A percentile compares a stretch with the other conserved stretches of the same genome.
Evolutionary conservation across 495 filamentous ascomycete species (phyloP).

Genomic region (Daldinia vernicosa): DNA sequence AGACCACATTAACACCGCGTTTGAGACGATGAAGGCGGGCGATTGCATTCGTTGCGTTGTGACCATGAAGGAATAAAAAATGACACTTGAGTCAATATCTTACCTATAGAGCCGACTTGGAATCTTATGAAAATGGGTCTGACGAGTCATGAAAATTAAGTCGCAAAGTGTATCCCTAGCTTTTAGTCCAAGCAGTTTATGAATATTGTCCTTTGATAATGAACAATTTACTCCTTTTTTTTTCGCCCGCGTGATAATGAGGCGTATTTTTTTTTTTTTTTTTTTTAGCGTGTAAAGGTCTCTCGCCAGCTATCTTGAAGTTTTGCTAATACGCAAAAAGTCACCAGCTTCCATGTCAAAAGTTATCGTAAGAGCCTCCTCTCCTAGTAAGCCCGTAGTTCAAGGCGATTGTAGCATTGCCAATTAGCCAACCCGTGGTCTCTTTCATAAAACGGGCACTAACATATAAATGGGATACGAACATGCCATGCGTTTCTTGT

Average conservation of each 20-base stretch:
- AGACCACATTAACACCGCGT: constrained; percentile 83
- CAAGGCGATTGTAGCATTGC: background rate
- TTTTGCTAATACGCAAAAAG: background rate
- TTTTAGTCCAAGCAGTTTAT: background rate
- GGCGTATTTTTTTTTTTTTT: background rate
- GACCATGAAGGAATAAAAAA: constrained; percentile 59
- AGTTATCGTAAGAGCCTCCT: background rate
- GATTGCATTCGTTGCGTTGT: constrained; percentile 93
- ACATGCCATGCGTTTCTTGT: constrained; percentile 5
- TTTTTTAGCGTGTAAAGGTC: background rate
- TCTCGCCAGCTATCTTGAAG: background rate
- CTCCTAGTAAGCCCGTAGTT: background rate
- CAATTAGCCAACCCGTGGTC: background rate
- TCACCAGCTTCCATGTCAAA: background rate
- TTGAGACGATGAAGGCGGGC: constrained; percentile 92
- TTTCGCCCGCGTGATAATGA: background rate
- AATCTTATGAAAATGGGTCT: constrained; percentile 12
- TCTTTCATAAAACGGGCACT: background rate
- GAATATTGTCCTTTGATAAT: background rate
- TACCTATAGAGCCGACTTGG: constrained; percentile 11
- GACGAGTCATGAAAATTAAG: constrained; percentile 33
- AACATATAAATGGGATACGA: background rate
- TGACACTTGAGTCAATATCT: constrained; percentile 6
- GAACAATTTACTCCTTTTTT: background rate
- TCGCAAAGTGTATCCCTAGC: constrained; percentile 19